Conservation (phyloP, 1,139 yeast species). For the Taphrina pruni region DNA sequence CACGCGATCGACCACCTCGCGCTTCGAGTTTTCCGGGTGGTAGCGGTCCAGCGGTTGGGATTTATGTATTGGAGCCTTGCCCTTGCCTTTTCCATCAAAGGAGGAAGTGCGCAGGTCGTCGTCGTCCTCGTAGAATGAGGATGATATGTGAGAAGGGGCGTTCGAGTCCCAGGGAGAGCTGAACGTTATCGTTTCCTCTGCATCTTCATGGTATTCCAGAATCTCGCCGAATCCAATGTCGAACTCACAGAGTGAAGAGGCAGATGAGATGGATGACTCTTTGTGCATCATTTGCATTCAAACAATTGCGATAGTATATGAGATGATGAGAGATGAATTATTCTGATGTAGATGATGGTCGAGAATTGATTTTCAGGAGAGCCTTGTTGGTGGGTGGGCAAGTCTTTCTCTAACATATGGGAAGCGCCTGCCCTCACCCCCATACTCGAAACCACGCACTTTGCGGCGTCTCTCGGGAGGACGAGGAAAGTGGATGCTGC, state of each 20-base stretch:
- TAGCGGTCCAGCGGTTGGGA: conserved; percentile 22
- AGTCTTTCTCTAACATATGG: too few relatives aligned
- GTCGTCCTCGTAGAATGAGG: conserved; percentile 1
- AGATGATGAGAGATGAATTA: too few relatives aligned
- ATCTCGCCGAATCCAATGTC: conserved; percentile 32
- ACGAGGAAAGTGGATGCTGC: background rate
- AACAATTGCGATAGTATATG: too few relatives aligned
- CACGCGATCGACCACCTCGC: conserved; percentile 31
- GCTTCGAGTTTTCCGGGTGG: conserved; percentile 37
- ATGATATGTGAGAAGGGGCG: conserved; percentile 2
- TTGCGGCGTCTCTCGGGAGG: conserved; percentile 3
- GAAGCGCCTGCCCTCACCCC: background rate
- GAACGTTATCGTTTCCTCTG: conserved; percentile 1
- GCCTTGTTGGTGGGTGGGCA: background rate
- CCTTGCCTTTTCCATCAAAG: conserved; percentile 33
- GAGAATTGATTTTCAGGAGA: too few relatives aligned
- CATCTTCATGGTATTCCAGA: conserved; percentile 19
- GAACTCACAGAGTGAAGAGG: conserved; percentile 23
- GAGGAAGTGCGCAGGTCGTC: conserved; percentile 7
- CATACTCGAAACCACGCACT: background rate
- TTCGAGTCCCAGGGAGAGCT: conserved; percentile 10
- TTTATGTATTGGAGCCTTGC: background rate
- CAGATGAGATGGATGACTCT: conserved; percentile 10
- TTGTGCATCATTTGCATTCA: conserved; percentile 13
- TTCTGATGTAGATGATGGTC: too few relatives aligned